Evolutionary conservation across 2,329 filamentous ascomycete genomes (phyloP).

Genomic region (Microthyrium microscopicum): DNA sequence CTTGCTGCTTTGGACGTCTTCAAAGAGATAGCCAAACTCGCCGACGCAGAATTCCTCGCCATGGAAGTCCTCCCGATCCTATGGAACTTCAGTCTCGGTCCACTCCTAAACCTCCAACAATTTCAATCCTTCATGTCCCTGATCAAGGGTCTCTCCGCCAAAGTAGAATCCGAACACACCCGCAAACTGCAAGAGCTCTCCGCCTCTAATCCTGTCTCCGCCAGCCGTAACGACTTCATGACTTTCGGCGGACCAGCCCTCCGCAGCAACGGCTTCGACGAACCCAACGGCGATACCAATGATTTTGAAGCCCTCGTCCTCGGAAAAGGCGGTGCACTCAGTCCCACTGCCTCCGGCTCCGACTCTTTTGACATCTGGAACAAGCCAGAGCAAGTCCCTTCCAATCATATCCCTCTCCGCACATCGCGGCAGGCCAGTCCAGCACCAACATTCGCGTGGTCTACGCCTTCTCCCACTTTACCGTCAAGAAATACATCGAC

Average conservation of each 20-base stretch:
- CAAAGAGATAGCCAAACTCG: constrained; percentile 62
- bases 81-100: constrained; percentile 84
- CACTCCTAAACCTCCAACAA: constrained; percentile 65
- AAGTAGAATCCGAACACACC: constrained; percentile 77
- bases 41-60: constrained; percentile 80
- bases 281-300: constrained; percentile 46
- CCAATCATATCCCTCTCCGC: constrained; percentile 15
- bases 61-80: constrained; percentile 79
- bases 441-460: constrained; percentile 30
- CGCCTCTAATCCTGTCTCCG: constrained; percentile 34
- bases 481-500: constrained; percentile 8
- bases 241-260: constrained; percentile 38
- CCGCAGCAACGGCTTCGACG: constrained; percentile 39
- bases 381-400: constrained; percentile 17
- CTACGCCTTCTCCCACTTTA: constrained; percentile 18
- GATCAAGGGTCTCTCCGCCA: constrained; percentile 62
- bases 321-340: constrained; percentile 31
- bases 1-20: constrained; percentile 79
- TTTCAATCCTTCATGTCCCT: constrained; percentile 83
- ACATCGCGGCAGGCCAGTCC: constrained; percentile 14
- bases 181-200: constrained; percentile 76
- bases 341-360: constrained; percentile 18
- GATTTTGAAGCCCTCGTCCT: constrained; percentile 87
- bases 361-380: constrained; percentile 25
- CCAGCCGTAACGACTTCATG: constrained; percentile 48